Conservation (phyloP, 139 green algal genomes). For the Edaphochlamys debaryana region DNA sequence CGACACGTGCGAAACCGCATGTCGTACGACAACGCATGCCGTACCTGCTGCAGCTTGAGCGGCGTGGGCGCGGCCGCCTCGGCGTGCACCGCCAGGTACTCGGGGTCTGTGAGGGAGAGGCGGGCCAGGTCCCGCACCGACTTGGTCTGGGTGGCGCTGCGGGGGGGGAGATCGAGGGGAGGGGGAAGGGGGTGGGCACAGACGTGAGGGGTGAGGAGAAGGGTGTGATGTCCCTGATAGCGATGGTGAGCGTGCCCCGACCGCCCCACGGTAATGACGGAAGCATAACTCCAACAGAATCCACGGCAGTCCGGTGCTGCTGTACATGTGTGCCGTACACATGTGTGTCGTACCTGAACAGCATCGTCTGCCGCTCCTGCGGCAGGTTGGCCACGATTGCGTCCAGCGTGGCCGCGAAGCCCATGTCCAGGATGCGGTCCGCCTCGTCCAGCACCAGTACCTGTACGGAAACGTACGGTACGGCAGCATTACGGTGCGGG, state of each 20-base stretch:
- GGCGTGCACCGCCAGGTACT: constrained; percentile 95
- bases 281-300: too few species aligned
- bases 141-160: constrained; percentile 83
- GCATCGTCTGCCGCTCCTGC: constrained; percentile 84
- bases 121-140: constrained; percentile 80
- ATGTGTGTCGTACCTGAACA: constrained; percentile 81
- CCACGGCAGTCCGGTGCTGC: too few species aligned
- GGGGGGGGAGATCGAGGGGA: background rate
- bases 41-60: constrained; percentile 90
- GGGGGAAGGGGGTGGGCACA: background rate
- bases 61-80: constrained; percentile 89
- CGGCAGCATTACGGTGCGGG: too few species aligned
- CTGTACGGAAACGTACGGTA: constrained; percentile 12
- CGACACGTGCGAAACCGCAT: too few species aligned
- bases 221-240: constrained; percentile 18
- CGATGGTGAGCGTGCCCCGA: too few species aligned
- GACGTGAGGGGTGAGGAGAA: constrained; percentile 60
- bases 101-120: constrained; percentile 70
- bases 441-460: constrained; percentile 98
- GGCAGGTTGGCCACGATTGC: constrained; percentile 96
- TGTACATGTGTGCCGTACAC: too few species aligned
- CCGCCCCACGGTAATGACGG: too few species aligned
- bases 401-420: constrained; percentile 91
- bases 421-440: constrained; percentile 97
- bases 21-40: too few species aligned